Evolutionary conservation across 2,329 filamentous ascomycete genomes (phyloP), one percentile per base, ranked within the genome.

Genomic region (Nemania abortiva): DNA sequence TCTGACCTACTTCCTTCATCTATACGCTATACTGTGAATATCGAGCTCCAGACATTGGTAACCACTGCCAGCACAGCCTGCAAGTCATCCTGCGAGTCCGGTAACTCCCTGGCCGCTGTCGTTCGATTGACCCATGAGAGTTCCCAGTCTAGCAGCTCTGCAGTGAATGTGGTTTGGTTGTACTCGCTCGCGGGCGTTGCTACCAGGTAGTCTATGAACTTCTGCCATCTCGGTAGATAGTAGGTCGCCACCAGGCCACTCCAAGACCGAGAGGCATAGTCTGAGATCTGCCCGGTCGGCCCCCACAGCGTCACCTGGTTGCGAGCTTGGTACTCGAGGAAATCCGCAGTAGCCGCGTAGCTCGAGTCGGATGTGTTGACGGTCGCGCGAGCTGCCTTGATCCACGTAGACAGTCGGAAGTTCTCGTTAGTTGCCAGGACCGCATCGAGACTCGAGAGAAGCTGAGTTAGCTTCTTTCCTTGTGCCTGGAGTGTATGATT

Each of bases 231-330:
- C 18, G 65, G 69, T 6, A 67, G 45, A 37, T 72, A 72, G 39
- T 72, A 72, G 5, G 64, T 66, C 11, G 37, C 61, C 0, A 72
- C 70, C 22, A 72, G 55, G 22, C 70, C 70, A 60, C 63, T 67
- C 70, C 70, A 72, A 6, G 69, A 62, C 39, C 69, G 68, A 1
- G 69, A 71, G 15, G 69, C 60, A n/a, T 72, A 72, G 42, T 72
- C 70, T 2, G 68, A 58, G 20, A 68, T 61, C 47, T 72, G 62
- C 10, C 68, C 70, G 1, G 57, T 62, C 31, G 71, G 71, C 6
- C 71, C 71, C 71, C 71, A 73, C 1, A 73, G 39, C 5, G 69
- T 71, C 7, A 73, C 64, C 56, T 73, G 71, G 64, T 73, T 73
- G 18, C 69, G 69, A 15, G 71, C 71, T 18, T 73, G 50, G 55